Evolutionary conservation across 75 land plant genomes (phyloP).

Genomic region (Sequoia sempervirens): DNA sequence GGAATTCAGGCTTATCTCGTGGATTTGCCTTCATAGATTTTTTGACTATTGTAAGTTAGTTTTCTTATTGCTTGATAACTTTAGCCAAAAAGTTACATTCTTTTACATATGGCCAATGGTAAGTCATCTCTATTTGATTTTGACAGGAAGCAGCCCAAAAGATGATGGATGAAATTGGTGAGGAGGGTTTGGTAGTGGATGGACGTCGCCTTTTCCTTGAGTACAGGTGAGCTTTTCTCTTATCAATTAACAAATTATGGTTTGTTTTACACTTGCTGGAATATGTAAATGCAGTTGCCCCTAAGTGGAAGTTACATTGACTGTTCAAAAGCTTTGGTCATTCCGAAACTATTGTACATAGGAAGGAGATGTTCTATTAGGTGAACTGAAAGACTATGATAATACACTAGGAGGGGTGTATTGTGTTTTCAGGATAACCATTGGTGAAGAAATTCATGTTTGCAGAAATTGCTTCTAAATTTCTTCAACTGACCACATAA

Average conservation of each 20-base stretch:
- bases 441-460: neutral
- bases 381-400: neutral
- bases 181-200: conserved; percentile 38
- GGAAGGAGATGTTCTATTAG: neutral
- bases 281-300: neutral
- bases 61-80: neutral
- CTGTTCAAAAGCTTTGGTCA: neutral
- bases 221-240: conserved; percentile 35
- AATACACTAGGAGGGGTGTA: neutral
- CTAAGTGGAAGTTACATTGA: neutral
- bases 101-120: neutral
- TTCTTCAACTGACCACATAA: neutral
- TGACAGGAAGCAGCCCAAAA: conserved; percentile 47
- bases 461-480: neutral
- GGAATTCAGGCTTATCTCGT: conserved; percentile 36
- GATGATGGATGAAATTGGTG: conserved; percentile 45
- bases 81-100: neutral
- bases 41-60: conserved; percentile 31
- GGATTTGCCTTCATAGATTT: conserved; percentile 56
- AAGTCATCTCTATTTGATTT: neutral
- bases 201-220: conserved; percentile 42
- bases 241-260: neutral
- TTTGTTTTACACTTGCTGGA: neutral
- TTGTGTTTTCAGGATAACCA: neutral
- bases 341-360: neutral